phyloP scores from a whole-genome alignment of 208 protist genomes.

The Trypanosoma lewisi region DNA sequence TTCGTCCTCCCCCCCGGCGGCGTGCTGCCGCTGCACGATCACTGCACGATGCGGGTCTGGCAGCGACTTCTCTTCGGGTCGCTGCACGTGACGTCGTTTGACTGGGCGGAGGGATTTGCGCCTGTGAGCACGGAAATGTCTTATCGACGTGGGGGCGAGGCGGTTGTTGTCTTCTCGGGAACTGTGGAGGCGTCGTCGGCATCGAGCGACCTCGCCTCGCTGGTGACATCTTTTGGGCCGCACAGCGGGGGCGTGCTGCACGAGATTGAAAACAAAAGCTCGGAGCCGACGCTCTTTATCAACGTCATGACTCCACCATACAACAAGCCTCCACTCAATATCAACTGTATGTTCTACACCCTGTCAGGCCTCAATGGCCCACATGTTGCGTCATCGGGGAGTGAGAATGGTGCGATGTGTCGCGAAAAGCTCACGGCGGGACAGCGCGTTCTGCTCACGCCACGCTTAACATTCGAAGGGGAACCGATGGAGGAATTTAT shows the following conservation, averaged over 20 bases:
- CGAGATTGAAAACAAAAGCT: constrained; percentile 54
- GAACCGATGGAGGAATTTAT: constrained; percentile 50
- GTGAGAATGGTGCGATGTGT: not conserved
- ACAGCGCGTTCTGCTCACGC: constrained; percentile 25
- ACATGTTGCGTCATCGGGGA: not conserved
- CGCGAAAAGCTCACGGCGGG: constrained; percentile 14
- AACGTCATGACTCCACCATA: constrained; percentile 78
- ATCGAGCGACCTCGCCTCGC: constrained; percentile 6
- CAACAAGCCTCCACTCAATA: constrained; percentile 34
- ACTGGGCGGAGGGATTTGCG: constrained; percentile 20
- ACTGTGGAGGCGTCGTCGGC: constrained; percentile 6
- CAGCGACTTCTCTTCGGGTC: constrained; percentile 32
- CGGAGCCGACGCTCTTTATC: constrained; percentile 54
- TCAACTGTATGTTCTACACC: constrained; percentile 59
- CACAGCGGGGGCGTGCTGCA: constrained; percentile 51
- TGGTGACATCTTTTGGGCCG: constrained; percentile 24
- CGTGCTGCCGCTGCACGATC: constrained; percentile 66
- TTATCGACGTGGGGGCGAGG: constrained; percentile 12
- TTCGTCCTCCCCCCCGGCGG: constrained; percentile 64
- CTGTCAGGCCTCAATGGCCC: not conserved
- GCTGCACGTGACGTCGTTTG: constrained; percentile 48
- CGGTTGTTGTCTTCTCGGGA: constrained; percentile 21
- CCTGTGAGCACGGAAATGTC: not conserved
- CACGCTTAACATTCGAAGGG: constrained; percentile 28
- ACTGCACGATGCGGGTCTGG: constrained; percentile 64